These are phyloP conservation scores for Aphanomyces astaci DNA, from an alignment of 352 stramenopile genomes.

Conservation along the genomic window DNA sequence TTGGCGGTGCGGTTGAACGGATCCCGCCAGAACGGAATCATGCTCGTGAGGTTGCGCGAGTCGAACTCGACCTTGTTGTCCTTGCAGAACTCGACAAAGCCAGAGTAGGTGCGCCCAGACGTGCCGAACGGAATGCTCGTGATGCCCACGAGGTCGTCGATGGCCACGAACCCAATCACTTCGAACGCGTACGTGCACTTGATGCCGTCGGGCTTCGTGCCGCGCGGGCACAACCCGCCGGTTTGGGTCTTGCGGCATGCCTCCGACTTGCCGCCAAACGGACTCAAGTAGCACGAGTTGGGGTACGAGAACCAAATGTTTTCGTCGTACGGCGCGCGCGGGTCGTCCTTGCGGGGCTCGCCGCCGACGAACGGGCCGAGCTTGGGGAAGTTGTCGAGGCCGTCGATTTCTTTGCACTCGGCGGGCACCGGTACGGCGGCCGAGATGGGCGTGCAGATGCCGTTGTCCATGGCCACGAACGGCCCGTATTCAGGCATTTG, in stretches of 20 bases:
- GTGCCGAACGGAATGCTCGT: constrained; percentile 32
- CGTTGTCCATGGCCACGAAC: constrained; percentile 56
- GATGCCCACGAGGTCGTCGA: constrained; percentile 59
- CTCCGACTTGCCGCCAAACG: constrained; percentile 40
- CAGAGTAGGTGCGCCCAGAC: constrained; percentile 27
- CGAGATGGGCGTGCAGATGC: constrained; percentile 41
- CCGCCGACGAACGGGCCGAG: constrained; percentile 46
- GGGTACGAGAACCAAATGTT: constrained; percentile 73
- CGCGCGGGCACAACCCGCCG: constrained; percentile 40
- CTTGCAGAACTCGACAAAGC: constrained; percentile 43
- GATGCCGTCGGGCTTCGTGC: constrained; percentile 35
- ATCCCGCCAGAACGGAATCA: constrained; percentile 54
- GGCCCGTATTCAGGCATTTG: constrained; percentile 41
- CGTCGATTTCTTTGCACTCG: constrained; percentile 42
- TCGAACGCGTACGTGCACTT: constrained; percentile 54
- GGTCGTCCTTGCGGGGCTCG: constrained; percentile 35
- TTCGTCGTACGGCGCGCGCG: constrained; percentile 46
- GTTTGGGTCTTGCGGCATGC: constrained; percentile 38
- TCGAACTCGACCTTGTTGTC: constrained; percentile 42
- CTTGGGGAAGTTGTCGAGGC: constrained; percentile 35
- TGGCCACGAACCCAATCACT: constrained; percentile 45
- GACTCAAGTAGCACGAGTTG: constrained; percentile 41
- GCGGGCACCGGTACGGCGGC: constrained; percentile 29
- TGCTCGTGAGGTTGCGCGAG: constrained; percentile 32
- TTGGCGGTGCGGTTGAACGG: constrained; percentile 42